Base-by-base conservation (phyloP, 371 early-diverging fungal species). In the Zopfochytrium polystomum region DNA sequence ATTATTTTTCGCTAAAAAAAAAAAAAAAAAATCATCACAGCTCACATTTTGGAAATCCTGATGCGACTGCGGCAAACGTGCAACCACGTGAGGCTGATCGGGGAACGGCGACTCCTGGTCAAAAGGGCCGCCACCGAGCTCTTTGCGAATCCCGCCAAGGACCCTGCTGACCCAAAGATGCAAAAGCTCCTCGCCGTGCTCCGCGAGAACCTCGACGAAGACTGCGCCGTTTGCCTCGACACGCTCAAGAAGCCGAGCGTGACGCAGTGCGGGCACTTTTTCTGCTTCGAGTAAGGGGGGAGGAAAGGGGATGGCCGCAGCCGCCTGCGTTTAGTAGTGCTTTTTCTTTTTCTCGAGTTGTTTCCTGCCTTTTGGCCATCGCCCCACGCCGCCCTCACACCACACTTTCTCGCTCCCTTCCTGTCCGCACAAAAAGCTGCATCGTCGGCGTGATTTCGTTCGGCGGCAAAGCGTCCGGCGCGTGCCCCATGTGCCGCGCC, bases 151-250 rank as follows among this genome's bases (percentile, higher is more conserved):
- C 45, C 47, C 13, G 25, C 20, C 25, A 3, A 3, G 11, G 29
- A 43, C 47, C 32, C 43, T 18, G 18, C 27, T 3, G 60, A 60
- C 42, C 52, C 51, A 18, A 32, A 31, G 20, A 27, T 60, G n/a
- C 50, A 32, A 43, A 26, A 42, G 4, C 44, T 60, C 23, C 52
- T 60, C 20, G 35, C 9, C 25, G 43, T 60, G 25, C 38, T 60
- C 29, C 33, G 60, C 2, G 60, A 60, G 20, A 52, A 52, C 25
- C 2, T 44, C 30, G 52, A 33, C 33, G 60, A 60, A 22, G 60
- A 60, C n/a, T 60, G 60, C 31, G 60, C 60, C n/a, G 60, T 60
- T 18, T 60, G 60, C 31, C 29, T 60, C 2, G 60, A 60, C 29
- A 33, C 60, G 7, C 35, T 60, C 52, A 52, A 23, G 7, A 52